A percentile compares a stretch with the other conserved stretches of the same genome.
These are phyloP conservation scores for Suillus placidus DNA, from an alignment of 768 basidiomycete genomes.

Conservation along the genomic window DNA sequence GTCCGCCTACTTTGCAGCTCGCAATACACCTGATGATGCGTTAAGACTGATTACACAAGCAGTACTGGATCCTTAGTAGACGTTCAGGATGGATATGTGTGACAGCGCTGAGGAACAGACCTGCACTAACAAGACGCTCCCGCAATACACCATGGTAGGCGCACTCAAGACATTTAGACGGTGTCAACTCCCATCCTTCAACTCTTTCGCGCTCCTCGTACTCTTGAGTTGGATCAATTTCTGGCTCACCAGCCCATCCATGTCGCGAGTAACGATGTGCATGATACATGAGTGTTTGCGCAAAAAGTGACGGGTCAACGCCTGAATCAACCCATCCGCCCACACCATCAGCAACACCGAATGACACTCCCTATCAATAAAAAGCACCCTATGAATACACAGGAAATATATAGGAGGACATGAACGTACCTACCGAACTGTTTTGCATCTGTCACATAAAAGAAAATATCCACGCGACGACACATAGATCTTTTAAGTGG, in stretches of 20 bases:
- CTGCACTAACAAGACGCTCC: slow-evolving; percentile 61
- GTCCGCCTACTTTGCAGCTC: slow-evolving; percentile 70
- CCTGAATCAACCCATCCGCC: slow-evolving; percentile 88
- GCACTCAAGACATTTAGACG: slow-evolving; percentile 69
- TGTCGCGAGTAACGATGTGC: slow-evolving; percentile 70
- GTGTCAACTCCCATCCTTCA: slow-evolving; percentile 70
- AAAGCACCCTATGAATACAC: slow-evolving; percentile 26
- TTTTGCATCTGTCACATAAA: slow-evolving; percentile 67
- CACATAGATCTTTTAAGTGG: slow-evolving; percentile 6
- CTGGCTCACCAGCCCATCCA: slow-evolving; percentile 84
- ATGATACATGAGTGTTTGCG: slow-evolving; percentile 90
- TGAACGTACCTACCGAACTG: slow-evolving; percentile 63
- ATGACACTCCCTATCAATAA: slow-evolving; percentile 61
- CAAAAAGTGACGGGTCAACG: slow-evolving; percentile 87
- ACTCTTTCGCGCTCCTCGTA: slow-evolving; percentile 66
- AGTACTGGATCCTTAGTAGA: slow-evolving; percentile 73
- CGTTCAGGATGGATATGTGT: slow-evolving; percentile 5
- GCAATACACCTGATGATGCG: slow-evolving; percentile 70
- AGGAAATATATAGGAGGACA: slow-evolving; percentile 8
- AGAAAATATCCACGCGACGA: slow-evolving; percentile 13
- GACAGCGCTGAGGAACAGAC: slow-evolving; percentile 35
- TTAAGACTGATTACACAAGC: slow-evolving; percentile 78
- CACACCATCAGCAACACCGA: slow-evolving; percentile 92
- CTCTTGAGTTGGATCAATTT: slow-evolving; percentile 75
- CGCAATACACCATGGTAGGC: slow-evolving; percentile 72